phyloP scores from a whole-genome alignment of 2,329 filamentous ascomycete genomes.

The Huntiella bhutanensis region DNA sequence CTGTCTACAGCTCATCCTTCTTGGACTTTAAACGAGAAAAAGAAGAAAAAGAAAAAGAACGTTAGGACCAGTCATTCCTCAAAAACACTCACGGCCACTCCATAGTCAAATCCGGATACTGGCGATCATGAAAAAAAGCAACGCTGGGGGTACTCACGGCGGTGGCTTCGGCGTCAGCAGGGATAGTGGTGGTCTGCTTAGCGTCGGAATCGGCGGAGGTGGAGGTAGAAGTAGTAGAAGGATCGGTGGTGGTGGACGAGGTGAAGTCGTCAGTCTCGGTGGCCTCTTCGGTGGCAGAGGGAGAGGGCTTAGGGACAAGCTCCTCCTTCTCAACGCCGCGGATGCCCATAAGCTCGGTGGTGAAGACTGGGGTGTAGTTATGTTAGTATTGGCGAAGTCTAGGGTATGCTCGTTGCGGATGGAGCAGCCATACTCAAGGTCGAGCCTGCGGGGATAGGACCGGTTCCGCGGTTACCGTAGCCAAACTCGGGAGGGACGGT shows the following conservation, averaged over 20 bases:
- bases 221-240: conserved; percentile 8
- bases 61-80: neutral
- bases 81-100: neutral
- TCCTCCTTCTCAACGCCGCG: conserved; percentile 43
- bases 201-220: conserved; percentile 2
- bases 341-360: conserved; percentile 78
- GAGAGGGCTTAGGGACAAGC: conserved; percentile 23
- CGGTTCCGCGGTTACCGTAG: conserved; percentile 59
- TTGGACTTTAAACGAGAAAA: conserved; percentile 7
- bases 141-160: conserved; percentile 5
- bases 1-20: conserved; percentile 12
- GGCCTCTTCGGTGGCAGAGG: conserved; percentile 15
- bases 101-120: conserved; percentile 4
- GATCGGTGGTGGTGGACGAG: neutral
- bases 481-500: conserved; percentile 75
- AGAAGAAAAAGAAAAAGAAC: too few relatives aligned
- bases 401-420: neutral
- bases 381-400: neutral
- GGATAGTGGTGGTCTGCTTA: conserved; percentile 11
- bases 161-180: conserved; percentile 5
- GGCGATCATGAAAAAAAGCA: conserved; percentile 6
- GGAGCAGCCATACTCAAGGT: conserved; percentile 43
- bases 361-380: conserved; percentile 44
- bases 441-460: conserved; percentile 65
- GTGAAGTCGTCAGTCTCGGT: conserved; percentile 19